phyloP scores from a whole-genome alignment of 2,329 filamentous ascomycete genomes.

The Fusarium mexicanum region DNA sequence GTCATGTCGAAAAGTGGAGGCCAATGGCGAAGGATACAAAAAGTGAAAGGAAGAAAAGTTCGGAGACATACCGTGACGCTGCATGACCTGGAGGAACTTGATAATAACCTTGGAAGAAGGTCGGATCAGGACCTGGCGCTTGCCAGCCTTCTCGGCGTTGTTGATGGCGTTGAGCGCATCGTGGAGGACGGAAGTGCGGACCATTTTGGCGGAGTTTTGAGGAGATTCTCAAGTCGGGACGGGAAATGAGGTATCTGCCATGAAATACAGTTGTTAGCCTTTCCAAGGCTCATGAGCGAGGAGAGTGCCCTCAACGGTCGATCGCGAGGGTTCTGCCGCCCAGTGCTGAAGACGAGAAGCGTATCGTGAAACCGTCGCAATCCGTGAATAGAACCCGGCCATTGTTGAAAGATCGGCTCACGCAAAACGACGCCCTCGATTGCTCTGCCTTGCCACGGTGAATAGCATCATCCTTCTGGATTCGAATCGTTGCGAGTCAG shows the following conservation, averaged over 20 bases:
- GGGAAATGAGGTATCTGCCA: slow-evolving; percentile 73
- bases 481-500: slow-evolving; percentile 45
- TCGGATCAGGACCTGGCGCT: slow-evolving; percentile 98
- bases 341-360: slow-evolving; percentile 70
- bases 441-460: slow-evolving; percentile 69
- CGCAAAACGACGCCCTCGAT: slow-evolving; percentile 55
- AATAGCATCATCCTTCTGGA: slow-evolving; percentile 55
- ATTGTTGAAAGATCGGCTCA: slow-evolving; percentile 35
- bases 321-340: slow-evolving; percentile 76
- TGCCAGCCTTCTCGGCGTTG: slow-evolving; percentile 99
- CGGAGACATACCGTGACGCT: slow-evolving; percentile 90
- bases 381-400: slow-evolving; percentile 11
- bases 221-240: slow-evolving; percentile 83
- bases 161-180: slow-evolving; percentile 99
- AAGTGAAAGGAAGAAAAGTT: not conserved
- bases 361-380: slow-evolving; percentile 59
- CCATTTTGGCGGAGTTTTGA: slow-evolving; percentile 82
- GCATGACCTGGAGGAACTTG: slow-evolving; percentile 99
- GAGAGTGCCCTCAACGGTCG: slow-evolving; percentile 72
- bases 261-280: slow-evolving; percentile 64
- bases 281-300: slow-evolving; percentile 66
- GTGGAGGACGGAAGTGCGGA: slow-evolving; percentile 99
- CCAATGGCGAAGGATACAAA: not conserved
- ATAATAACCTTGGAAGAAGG: slow-evolving; percentile 99
- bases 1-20: not conserved